Percentiles rank a stretch among this genome's conserved stretches.
phyloP scores from a whole-genome alignment of 495 filamentous ascomycete genomes.

The Patellaria atrata region DNA sequence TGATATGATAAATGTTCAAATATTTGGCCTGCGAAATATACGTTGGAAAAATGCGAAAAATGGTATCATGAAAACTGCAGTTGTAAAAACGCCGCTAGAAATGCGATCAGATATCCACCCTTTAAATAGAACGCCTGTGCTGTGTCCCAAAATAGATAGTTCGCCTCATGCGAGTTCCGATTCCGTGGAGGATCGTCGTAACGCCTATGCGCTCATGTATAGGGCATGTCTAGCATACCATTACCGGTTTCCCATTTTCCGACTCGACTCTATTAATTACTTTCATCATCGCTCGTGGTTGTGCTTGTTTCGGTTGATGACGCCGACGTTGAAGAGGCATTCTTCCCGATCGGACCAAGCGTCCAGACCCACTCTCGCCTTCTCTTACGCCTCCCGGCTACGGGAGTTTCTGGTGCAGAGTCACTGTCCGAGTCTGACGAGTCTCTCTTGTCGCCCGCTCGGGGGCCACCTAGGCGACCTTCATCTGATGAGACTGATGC shows the following conservation, averaged over 20 bases:
- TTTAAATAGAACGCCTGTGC: no score
- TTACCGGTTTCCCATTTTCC: neutral
- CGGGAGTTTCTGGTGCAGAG: conserved; percentile 35
- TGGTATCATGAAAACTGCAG: no score
- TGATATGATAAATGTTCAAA: no score
- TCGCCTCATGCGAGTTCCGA: no score
- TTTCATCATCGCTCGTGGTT: conserved; percentile 13
- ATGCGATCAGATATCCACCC: no score
- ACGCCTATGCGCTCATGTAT: no score
- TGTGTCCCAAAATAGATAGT: no score
- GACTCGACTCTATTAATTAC: conserved; percentile 6
- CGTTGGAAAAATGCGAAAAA: no score
- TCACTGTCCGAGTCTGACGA: conserved; percentile 30
- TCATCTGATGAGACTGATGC: conserved; percentile 10
- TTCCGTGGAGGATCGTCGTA: no score
- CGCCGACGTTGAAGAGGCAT: neutral
- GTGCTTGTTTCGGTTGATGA: conserved; percentile 2
- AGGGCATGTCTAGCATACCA: no score
- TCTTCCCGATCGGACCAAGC: conserved; percentile 28
- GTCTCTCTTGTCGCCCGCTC: conserved; percentile 27
- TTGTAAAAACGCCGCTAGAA: no score
- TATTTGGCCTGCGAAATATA: no score
- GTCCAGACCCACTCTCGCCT: conserved; percentile 46
- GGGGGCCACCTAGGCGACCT: conserved; percentile 12
- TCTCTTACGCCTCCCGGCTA: conserved; percentile 35